A percentile compares a stretch with the other conserved stretches of the same genome.
Evolutionary conservation across 1,284 basidiomycete genomes (phyloP).

Genomic region (Tilletia horrida): DNA sequence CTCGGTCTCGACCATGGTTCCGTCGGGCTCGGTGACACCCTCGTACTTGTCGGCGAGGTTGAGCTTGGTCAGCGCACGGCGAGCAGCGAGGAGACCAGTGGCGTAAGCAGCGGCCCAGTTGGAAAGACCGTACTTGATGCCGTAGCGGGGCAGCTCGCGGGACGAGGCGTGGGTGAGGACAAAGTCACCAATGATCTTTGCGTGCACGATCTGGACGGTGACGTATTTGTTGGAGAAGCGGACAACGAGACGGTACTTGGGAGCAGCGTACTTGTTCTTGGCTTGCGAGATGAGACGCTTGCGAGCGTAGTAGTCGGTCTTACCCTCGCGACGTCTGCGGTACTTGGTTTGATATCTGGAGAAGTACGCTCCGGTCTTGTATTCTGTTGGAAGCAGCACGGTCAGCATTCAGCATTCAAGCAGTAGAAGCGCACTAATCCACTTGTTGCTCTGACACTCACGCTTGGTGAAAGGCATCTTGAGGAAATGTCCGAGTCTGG

Average conservation of each 20-base stretch:
- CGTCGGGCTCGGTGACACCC: conserved; percentile 89
- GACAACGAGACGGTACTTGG: conserved; percentile 97
- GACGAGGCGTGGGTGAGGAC: conserved; percentile 70
- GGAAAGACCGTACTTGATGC: conserved; percentile 95
- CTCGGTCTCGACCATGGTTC: conserved; percentile 78
- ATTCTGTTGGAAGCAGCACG: conserved; percentile 28
- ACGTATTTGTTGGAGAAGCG: conserved; percentile 65
- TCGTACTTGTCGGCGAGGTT: conserved; percentile 98
- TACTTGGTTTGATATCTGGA: conserved; percentile 77
- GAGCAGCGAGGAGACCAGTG: conserved; percentile 90
- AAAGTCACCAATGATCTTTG: conserved; percentile 95
- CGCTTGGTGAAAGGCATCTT: conserved; percentile 18
- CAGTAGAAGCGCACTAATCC: no score
- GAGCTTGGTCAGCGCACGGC: conserved; percentile 90
- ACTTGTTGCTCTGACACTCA: not conserved
- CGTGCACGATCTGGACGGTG: conserved; percentile 76
- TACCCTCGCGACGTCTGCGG: conserved; percentile 79
- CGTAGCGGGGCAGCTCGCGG: conserved; percentile 88
- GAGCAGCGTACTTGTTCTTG: conserved; percentile 99
- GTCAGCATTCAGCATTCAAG: not conserved
- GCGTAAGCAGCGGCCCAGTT: conserved; percentile 99
- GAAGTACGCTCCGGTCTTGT: conserved; percentile 77
- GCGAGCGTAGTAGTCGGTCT: conserved; percentile 98
- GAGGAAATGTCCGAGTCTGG: not conserved
- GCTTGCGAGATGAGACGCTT: conserved; percentile 94